These are phyloP conservation scores for Colletotrichum cuscutae DNA, from an alignment of 2,329 filamentous ascomycete species.

Conservation along the genomic window DNA sequence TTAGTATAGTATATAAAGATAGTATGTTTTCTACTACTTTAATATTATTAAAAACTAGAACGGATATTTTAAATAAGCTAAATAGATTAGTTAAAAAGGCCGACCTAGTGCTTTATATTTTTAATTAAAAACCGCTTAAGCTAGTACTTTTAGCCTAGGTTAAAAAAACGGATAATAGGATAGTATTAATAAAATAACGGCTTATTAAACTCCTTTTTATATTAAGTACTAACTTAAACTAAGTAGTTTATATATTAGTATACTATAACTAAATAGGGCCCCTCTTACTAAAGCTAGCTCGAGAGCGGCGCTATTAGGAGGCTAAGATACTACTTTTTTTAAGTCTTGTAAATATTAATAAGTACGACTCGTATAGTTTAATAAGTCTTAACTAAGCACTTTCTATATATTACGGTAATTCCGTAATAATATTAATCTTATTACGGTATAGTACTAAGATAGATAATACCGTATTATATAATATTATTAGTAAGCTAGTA, in stretches of 20 bases:
- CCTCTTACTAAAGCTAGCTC: not conserved
- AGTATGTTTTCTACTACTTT: not conserved
- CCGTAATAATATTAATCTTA: not conserved
- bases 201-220: not conserved
- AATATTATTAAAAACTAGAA: not conserved
- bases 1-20: not conserved
- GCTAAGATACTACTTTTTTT: not conserved
- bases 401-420: not conserved
- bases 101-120: not conserved
- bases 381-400: not conserved
- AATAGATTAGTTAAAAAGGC: not conserved
- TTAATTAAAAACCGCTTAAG: not conserved
- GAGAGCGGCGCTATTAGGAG: not conserved
- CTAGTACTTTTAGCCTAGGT: not conserved
- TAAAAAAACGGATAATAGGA: not conserved
- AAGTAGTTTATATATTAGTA: not conserved
- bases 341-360: not conserved
- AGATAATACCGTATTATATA: not conserved
- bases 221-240: not conserved
- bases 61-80: not conserved
- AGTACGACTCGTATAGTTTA: not conserved
- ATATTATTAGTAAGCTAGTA: not conserved
- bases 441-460: not conserved
- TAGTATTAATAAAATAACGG: not conserved
- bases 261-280: constrained; percentile 4